Base-by-base conservation (phyloP, 2,329 filamentous ascomycete species). In the Purpureocillium lavendulum region DNA sequence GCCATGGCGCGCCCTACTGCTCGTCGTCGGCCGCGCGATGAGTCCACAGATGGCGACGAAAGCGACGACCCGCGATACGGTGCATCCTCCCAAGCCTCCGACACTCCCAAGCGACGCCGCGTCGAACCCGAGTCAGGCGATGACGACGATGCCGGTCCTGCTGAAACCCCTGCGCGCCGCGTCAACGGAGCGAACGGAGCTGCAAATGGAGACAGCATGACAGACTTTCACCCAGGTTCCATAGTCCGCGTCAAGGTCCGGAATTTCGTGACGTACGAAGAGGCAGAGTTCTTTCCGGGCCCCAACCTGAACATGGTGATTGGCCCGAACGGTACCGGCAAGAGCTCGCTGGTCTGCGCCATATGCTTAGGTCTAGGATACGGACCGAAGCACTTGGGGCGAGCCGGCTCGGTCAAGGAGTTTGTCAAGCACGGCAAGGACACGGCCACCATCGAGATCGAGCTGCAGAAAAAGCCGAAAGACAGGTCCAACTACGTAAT, bases 261-360 rank as follows among this genome's bases (percentile, higher is more conserved):
- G 36, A 86, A 97, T 61, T 98, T 98, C 52, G 87, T 98, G 40
- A 98, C 92, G 0, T 98, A 98, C 63, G 88, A 86, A 36, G 80
- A 82, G 39, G 90, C 88, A 40, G 89, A 95, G 48, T 96, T 97
- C 60, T 78, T 83, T 42, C 87, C 88, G 11, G 92, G 92, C 0
- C 90, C 92, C 1, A 90, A 86, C 57, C 63, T 98, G 54, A 98
- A 98, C 59, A 97, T 98, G 90, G 82, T 98, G 39, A 95, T 98
- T 50, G 92, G 92, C 0, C 92, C 92, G n/a, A 98, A 98, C 54
- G 92, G 92, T 28, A 97, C 92, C 0, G 92, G 92, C 40, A 98
- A 98, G 65, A 97, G 90, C 63, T 96, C 92, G 0, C 71, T 98
- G 18, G 90, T 98, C 33, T 98, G 92, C 62, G 92, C 92, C 33